phyloP scores from a whole-genome alignment of 1,284 basidiomycete species.

The Afroboletus lepidellus region DNA sequence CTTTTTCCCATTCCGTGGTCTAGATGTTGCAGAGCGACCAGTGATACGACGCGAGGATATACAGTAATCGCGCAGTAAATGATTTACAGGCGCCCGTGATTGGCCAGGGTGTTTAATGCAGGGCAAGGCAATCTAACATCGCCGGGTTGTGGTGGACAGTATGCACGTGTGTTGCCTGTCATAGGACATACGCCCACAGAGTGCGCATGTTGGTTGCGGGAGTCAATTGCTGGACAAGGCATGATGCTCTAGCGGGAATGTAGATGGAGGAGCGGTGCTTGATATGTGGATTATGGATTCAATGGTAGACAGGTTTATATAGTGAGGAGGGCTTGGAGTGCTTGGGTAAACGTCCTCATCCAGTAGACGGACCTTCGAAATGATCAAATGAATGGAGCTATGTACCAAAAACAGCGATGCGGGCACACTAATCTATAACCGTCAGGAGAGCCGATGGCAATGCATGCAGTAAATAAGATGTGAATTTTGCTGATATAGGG shows the following conservation, averaged over 20 bases:
- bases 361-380: too few relatives aligned
- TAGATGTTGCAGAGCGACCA: constrained; percentile 7
- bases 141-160: constrained; percentile 27
- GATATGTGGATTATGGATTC: neutral
- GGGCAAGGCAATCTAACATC: constrained; percentile 47
- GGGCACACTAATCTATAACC: neutral
- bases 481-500: constrained; percentile 13
- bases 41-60: neutral
- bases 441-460: neutral
- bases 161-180: constrained; percentile 27
- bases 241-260: constrained; percentile 6
- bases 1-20: constrained; percentile 37
- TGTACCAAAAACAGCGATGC: neutral
- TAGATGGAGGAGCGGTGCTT: neutral
- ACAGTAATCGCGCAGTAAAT: neutral
- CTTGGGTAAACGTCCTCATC: neutral
- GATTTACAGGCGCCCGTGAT: constrained; percentile 45
- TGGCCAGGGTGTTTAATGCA: constrained; percentile 48
- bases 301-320: constrained; percentile 18
- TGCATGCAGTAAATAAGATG: constrained; percentile 16
- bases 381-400: too few relatives aligned
- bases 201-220: constrained; percentile 22
- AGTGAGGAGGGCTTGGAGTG: neutral
- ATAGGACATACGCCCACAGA: constrained; percentile 23
- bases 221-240: constrained; percentile 16